phyloP scores from a whole-genome alignment of 306 rosid genomes.

The Acacia crassicarpa region DNA sequence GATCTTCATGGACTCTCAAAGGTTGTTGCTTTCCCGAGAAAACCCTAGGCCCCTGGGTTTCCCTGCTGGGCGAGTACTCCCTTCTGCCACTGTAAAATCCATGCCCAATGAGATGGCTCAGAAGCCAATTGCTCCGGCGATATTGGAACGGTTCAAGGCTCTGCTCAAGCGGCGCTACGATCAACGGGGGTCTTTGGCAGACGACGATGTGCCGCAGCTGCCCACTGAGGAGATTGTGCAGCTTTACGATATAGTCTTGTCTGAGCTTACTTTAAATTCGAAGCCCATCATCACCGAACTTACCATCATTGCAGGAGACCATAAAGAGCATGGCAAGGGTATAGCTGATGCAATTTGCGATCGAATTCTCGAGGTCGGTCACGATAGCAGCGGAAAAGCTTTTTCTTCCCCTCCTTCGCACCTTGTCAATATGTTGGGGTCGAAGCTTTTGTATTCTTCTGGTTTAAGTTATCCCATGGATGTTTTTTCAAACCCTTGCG shows the following conservation, averaged over 20 bases:
- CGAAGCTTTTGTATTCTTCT: conserved; percentile 7
- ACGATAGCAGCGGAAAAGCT: conserved; percentile 40
- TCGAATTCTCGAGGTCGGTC: conserved; percentile 91
- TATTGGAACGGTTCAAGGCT: conserved; percentile 67
- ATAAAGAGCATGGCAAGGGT: conserved; percentile 79
- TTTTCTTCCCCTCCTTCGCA: conserved; percentile 9
- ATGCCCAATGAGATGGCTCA: conserved; percentile 48
- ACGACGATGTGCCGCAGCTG: conserved; percentile 44
- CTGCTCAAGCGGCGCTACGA: conserved; percentile 75
- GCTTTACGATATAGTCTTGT: conserved; percentile 61
- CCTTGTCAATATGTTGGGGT: conserved; percentile 27
- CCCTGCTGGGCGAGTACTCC: not conserved
- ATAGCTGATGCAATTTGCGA: conserved; percentile 84
- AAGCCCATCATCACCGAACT: conserved; percentile 97
- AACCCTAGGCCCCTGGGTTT: conserved; percentile 43
- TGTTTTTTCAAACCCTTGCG: not conserved
- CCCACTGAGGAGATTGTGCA: conserved; percentile 67
- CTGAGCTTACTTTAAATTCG: conserved; percentile 75
- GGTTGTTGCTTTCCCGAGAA: conserved; percentile 35
- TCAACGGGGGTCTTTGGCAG: conserved; percentile 45
- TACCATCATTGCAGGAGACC: conserved; percentile 84
- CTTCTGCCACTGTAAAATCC: not conserved
- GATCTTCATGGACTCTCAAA: conserved; percentile 43
- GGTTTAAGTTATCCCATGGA: not conserved
- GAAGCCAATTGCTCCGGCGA: conserved; percentile 51